Evolutionary conservation across 1,284 basidiomycete genomes (phyloP).

Genomic region (Cryptococcus amylolentus): DNA sequence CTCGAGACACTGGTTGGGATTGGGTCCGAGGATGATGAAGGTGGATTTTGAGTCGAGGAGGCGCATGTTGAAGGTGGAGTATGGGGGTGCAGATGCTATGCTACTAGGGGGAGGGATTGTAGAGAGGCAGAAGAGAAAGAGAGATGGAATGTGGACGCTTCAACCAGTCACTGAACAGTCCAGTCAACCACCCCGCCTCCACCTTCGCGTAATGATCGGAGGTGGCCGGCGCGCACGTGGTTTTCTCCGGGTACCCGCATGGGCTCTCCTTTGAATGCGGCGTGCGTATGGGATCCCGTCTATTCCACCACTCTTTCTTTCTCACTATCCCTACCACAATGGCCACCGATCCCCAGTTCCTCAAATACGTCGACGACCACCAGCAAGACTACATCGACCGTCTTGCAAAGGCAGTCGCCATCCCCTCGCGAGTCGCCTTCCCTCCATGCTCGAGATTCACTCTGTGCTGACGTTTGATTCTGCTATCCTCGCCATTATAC

Average conservation of each 20-base stretch:
- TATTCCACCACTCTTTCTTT: conserved; percentile 2
- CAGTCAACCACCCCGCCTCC: neutral
- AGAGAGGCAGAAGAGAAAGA: neutral
- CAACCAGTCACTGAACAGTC: neutral
- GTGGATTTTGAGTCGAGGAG: no score
- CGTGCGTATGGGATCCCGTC: neutral
- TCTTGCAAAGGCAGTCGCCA: conserved; percentile 77
- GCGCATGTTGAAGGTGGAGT: neutral
- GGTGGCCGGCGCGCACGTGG: neutral
- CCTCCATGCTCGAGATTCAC: neutral
- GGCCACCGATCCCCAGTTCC: conserved; percentile 54
- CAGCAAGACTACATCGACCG: conserved; percentile 70
- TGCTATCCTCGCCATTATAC: neutral
- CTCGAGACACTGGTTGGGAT: no score
- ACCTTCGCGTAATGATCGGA: neutral
- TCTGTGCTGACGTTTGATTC: conserved; percentile 4
- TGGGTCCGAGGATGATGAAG: no score
- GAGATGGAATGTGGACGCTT: neutral
- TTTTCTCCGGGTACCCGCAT: neutral
- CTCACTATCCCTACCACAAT: no score
- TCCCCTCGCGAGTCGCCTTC: conserved; percentile 65
- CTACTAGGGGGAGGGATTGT: neutral
- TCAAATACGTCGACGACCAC: conserved; percentile 67
- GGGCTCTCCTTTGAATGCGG: neutral
- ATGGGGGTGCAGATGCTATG: neutral